These are phyloP conservation scores for Puccinia hordei DNA, from an alignment of 1,284 basidiomycete genomes.

Conservation along the genomic window DNA sequence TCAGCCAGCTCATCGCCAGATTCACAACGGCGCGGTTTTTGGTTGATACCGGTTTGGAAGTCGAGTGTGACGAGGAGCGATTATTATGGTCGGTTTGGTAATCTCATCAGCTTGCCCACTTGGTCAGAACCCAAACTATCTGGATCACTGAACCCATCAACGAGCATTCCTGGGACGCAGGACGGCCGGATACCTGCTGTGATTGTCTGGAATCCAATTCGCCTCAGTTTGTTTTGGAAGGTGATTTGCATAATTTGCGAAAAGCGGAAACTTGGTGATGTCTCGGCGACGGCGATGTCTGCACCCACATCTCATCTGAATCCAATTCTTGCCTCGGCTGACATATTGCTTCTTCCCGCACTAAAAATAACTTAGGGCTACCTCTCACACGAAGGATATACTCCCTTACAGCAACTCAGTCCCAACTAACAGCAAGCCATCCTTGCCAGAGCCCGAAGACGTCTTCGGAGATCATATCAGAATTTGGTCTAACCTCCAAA, in stretches of 20 bases:
- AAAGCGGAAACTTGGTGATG: constrained; percentile 25
- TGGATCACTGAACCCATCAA: neutral
- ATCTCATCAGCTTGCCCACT: constrained; percentile 36
- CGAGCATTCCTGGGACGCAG: neutral
- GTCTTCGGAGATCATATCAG: constrained; percentile 34
- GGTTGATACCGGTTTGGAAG: constrained; percentile 44
- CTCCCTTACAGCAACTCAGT: neutral
- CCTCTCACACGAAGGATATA: neutral
- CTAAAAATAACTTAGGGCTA: constrained; percentile 3
- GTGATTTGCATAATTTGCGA: constrained; percentile 30
- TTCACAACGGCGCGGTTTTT: constrained; percentile 38
- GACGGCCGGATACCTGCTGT: neutral
- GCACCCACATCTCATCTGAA: neutral
- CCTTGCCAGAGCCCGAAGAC: constrained; percentile 16
- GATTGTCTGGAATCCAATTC: constrained; percentile 39
- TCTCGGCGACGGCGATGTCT: constrained; percentile 17
- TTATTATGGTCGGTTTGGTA: constrained; percentile 17
- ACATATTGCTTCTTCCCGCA: neutral
- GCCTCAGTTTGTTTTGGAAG: constrained; percentile 34
- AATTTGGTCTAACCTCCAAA: constrained; percentile 39
- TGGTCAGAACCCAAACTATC: constrained; percentile 32
- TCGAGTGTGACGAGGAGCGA: neutral
- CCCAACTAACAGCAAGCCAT: neutral
- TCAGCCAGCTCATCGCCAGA: neutral
- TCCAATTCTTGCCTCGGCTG: neutral